Percentiles rank a stretch among this genome's conserved stretches.
These are phyloP conservation scores for Cyberlindnera nakhonratchasimensis DNA, from an alignment of 805 yeast species.

Conservation along the genomic window DNA sequence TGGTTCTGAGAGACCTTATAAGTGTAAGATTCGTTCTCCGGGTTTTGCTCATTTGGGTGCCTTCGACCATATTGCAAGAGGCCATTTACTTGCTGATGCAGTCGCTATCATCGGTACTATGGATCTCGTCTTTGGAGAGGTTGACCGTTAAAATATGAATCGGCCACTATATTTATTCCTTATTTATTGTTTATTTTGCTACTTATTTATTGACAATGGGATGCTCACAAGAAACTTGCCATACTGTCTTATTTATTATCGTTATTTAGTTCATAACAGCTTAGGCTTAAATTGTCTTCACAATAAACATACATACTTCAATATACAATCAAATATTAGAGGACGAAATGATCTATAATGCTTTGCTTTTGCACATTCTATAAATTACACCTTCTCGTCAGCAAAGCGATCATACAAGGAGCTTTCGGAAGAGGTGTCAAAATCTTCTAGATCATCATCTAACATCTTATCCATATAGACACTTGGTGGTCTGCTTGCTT, in stretches of 20 bases:
- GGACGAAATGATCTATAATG: too few species aligned
- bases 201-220: constrained; percentile 5
- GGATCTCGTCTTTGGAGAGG: constrained; percentile 95
- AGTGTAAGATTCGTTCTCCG: constrained; percentile 93
- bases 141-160: constrained; percentile 59
- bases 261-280: constrained; percentile 2
- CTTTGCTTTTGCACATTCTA: neutral
- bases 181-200: constrained; percentile 4
- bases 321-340: too few species aligned
- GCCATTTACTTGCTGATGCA: constrained; percentile 85
- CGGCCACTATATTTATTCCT: constrained; percentile 4
- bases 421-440: constrained; percentile 4
- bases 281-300: too few species aligned
- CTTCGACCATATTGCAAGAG: constrained; percentile 81
- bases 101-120: constrained; percentile 93
- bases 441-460: constrained; percentile 25
- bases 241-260: constrained; percentile 2
- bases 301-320: neutral
- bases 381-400: constrained; percentile 19
- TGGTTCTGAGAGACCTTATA: constrained; percentile 86
- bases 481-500: constrained; percentile 45
- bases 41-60: constrained; percentile 90
- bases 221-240: neutral
- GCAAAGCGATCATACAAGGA: constrained; percentile 8
- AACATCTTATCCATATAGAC: constrained; percentile 44